Conservation (phyloP, 768 basidiomycete species). For the Agaricus subrufescens region DNA sequence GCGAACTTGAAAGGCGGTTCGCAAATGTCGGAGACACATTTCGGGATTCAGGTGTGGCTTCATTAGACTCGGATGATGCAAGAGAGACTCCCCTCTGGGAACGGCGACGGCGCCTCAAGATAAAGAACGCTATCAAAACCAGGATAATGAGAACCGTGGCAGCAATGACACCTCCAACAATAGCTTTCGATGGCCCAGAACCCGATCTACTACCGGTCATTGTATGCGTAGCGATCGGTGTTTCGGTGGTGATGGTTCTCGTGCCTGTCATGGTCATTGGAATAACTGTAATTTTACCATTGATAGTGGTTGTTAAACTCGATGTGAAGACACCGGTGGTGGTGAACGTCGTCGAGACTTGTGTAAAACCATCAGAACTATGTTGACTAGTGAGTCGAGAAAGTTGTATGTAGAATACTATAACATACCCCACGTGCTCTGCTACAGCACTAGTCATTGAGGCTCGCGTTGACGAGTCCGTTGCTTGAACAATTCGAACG, state of each 20-base stretch:
- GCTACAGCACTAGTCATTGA: too few species aligned
- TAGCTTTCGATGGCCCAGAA: not conserved
- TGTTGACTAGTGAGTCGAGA: too few species aligned
- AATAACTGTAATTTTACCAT: not conserved
- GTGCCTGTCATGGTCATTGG: not conserved
- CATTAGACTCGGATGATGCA: not conserved
- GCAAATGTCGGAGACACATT: not conserved
- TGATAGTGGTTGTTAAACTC: not conserved
- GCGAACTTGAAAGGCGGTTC: not conserved
- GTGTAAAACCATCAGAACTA: not conserved
- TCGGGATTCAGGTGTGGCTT: not conserved
- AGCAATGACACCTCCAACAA: conserved; percentile 7
- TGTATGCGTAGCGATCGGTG: not conserved
- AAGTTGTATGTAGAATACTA: too few species aligned
- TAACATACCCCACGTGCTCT: too few species aligned
- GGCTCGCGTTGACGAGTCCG: too few species aligned
- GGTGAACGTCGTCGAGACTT: not conserved
- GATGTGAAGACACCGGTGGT: not conserved
- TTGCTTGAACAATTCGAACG: too few species aligned
- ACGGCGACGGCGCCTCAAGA: conserved; percentile 5
- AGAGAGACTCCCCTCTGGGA: conserved; percentile 1
- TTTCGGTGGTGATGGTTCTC: not conserved
- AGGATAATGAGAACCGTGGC: conserved; percentile 3
- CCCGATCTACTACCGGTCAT: not conserved
- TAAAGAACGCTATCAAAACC: conserved; percentile 3